Conservation (phyloP, 495 filamentous ascomycete genomes). For the Xylaria venustula region DNA sequence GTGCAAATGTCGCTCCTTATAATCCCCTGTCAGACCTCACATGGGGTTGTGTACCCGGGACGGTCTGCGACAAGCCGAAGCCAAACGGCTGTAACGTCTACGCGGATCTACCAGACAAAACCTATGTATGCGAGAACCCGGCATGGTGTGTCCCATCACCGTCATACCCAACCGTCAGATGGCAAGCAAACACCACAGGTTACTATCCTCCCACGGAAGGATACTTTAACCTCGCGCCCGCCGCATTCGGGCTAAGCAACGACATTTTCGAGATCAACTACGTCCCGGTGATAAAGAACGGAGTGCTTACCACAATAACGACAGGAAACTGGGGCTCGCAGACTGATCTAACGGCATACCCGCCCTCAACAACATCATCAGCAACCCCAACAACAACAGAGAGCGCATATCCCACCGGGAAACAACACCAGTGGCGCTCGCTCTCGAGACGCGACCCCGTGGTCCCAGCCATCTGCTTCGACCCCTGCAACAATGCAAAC, state of each 20-base stretch:
- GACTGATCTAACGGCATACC: constrained; percentile 37
- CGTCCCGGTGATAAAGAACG: constrained; percentile 8
- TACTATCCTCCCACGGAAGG: constrained; percentile 52
- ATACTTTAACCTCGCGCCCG: constrained; percentile 66
- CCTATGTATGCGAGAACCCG: constrained; percentile 53
- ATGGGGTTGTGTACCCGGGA: constrained; percentile 65
- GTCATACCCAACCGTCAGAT: constrained; percentile 34
- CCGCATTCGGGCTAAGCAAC: constrained; percentile 60
- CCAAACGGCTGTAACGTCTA: constrained; percentile 53
- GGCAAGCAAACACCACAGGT: constrained; percentile 42
- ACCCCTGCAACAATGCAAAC: constrained; percentile 50
- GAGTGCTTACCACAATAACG: constrained; percentile 29
- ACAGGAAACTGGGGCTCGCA: constrained; percentile 51
- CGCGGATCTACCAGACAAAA: constrained; percentile 48
- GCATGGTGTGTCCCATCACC: constrained; percentile 54
- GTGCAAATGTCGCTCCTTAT: constrained; percentile 12
- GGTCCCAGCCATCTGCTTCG: constrained; percentile 49
- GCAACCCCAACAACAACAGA: too few relatives aligned
- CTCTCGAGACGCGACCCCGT: constrained; percentile 37
- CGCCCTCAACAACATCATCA: constrained; percentile 26
- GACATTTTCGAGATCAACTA: constrained; percentile 52
- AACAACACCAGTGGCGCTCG: background rate
- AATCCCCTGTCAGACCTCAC: constrained; percentile 35
- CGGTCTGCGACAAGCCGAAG: constrained; percentile 54
- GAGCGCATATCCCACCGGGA: constrained; percentile 1